Evolutionary conservation across 202 grass and related monocot species (phyloP).

Genomic region (Setaria viridis): DNA sequence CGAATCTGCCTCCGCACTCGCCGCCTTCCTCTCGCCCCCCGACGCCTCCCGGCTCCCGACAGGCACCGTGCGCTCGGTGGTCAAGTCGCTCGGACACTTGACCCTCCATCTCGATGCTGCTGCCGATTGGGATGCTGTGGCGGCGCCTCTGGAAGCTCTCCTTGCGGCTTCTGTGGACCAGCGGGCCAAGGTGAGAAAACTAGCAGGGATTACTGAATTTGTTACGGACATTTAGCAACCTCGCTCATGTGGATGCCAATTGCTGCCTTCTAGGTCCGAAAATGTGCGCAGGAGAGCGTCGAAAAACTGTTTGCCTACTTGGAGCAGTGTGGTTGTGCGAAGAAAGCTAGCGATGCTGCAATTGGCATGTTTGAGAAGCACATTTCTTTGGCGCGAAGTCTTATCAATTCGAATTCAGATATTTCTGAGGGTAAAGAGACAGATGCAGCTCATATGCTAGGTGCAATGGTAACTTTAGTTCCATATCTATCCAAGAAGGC

Average conservation of each 20-base stretch:
- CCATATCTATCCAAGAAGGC: constrained; percentile 76
- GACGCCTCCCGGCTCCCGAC: constrained; percentile 53
- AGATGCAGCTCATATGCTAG: constrained; percentile 65
- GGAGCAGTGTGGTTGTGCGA: constrained; percentile 55
- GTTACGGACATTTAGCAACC: not conserved
- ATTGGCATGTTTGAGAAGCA: constrained; percentile 76
- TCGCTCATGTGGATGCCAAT: constrained; percentile 34
- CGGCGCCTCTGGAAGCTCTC: constrained; percentile 65
- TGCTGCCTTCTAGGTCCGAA: constrained; percentile 67
- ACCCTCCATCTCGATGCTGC: constrained; percentile 62
- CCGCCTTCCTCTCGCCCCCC: constrained; percentile 57
- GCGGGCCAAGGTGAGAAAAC: constrained; percentile 78
- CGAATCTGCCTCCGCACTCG: constrained; percentile 65
- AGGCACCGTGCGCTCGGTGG: constrained; percentile 76
- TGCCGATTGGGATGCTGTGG: constrained; percentile 58
- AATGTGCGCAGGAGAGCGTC: constrained; percentile 74
- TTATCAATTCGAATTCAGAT: constrained; percentile 43
- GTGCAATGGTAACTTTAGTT: constrained; percentile 59
- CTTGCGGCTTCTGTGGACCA: constrained; percentile 65
- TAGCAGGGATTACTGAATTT: constrained; percentile 2
- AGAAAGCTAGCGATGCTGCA: constrained; percentile 67
- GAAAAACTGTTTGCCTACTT: constrained; percentile 72
- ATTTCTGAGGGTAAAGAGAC: constrained; percentile 54
- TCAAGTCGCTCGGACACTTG: constrained; percentile 82
- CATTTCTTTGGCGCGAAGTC: constrained; percentile 51